Percentiles rank a stretch among this genome's conserved stretches.
Conservation (phyloP, 768 basidiomycete genomes). For the Pseudohyphozyma bogoriensis region DNA sequence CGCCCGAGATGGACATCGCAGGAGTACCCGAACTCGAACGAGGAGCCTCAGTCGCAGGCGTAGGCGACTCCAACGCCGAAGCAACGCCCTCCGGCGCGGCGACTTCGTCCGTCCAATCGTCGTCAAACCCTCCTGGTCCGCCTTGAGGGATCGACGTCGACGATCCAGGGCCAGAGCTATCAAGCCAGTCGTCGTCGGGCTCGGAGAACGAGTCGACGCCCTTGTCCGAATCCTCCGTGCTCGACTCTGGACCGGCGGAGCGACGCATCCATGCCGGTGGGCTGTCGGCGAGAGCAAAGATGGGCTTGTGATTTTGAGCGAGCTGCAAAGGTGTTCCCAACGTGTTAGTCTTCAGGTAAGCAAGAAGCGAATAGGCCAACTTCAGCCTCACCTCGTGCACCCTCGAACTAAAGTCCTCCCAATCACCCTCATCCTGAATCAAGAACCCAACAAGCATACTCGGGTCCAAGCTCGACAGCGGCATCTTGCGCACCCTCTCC, state of each 20-base stretch:
- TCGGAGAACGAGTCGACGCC: conserved; percentile 76
- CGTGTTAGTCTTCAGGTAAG: not conserved
- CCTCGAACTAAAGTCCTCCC: conserved; percentile 64
- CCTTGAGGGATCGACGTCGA: not conserved
- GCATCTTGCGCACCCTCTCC: conserved; percentile 94
- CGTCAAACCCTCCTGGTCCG: not conserved
- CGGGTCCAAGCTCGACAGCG: conserved; percentile 76
- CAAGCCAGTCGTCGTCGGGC: conserved; percentile 58
- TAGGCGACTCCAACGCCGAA: too few species aligned
- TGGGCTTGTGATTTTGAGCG: conserved; percentile 47
- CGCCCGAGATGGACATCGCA: too few species aligned
- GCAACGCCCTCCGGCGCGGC: not conserved
- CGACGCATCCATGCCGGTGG: conserved; percentile 59
- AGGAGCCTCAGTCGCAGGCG: too few species aligned
- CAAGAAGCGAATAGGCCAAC: too few species aligned
- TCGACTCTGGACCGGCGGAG: not conserved
- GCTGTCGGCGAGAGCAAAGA: conserved; percentile 80
- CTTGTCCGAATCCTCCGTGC: conserved; percentile 55
- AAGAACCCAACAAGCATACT: conserved; percentile 95
- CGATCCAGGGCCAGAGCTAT: conserved; percentile 32
- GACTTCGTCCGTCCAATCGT: not conserved
- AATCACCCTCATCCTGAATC: conserved; percentile 70
- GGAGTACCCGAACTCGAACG: too few species aligned
- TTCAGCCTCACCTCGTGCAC: conserved; percentile 56
- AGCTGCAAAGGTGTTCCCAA: conserved; percentile 35